phyloP scores from a whole-genome alignment of 805 yeast genomes.

The Nakazawaea laoshanensis region DNA sequence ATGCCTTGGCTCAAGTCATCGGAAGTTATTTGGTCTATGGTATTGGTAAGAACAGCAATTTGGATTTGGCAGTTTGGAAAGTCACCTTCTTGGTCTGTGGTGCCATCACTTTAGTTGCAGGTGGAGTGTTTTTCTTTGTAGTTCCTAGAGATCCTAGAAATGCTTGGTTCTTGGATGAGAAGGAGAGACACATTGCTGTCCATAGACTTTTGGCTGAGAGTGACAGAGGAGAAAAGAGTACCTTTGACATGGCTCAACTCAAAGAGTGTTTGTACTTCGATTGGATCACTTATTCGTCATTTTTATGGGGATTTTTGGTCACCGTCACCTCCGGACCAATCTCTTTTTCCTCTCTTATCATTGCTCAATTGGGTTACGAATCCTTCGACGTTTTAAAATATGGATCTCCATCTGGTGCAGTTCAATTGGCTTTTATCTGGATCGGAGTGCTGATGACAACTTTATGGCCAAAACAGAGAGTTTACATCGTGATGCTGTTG shows the following conservation, averaged over 20 bases:
- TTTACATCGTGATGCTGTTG: constrained; percentile 12
- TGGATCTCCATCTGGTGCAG: constrained; percentile 22
- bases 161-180: constrained; percentile 29
- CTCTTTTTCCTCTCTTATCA: constrained; percentile 15
- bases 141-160: constrained; percentile 22
- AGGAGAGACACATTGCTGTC: constrained; percentile 26
- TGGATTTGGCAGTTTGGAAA: constrained; percentile 35
- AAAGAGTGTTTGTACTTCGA: constrained; percentile 19
- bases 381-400: constrained; percentile 16
- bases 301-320: constrained; percentile 13
- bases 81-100: constrained; percentile 49
- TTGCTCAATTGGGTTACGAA: constrained; percentile 13
- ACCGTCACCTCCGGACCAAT: constrained; percentile 17
- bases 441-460: constrained; percentile 14
- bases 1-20: constrained; percentile 36
- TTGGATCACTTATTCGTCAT: constrained; percentile 11
- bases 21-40: constrained; percentile 31
- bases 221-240: constrained; percentile 19
- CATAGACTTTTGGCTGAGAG: constrained; percentile 18
- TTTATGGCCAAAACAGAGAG: constrained; percentile 17
- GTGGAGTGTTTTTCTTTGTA: constrained; percentile 11
- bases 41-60: constrained; percentile 18
- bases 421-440: constrained; percentile 19
- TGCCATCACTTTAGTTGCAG: constrained; percentile 31
- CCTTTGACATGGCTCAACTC: constrained; percentile 18